Percentiles rank a stretch among this genome's conserved stretches.
phyloP scores from a whole-genome alignment of 2,329 filamentous ascomycete species.

The Ophiostoma triangulosporum region DNA sequence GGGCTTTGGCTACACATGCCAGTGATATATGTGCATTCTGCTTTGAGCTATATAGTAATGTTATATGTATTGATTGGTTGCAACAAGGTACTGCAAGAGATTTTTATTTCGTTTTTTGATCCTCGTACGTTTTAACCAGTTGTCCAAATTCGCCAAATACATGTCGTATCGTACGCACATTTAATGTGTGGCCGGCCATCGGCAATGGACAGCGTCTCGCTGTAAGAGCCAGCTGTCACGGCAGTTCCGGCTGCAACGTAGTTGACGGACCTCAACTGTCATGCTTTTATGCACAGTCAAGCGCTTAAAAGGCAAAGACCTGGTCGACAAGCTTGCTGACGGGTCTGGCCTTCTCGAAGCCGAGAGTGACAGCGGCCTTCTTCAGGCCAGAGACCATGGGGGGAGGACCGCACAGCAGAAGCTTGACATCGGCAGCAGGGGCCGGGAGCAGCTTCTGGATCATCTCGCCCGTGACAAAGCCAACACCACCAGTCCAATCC shows the following conservation, averaged over 20 bases:
- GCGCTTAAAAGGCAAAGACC: constrained; percentile 73
- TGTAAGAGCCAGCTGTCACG: too few relatives aligned
- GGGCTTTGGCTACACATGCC: too few relatives aligned
- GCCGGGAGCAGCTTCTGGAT: constrained; percentile 80
- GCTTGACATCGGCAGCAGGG: constrained; percentile 76
- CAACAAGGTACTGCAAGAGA: too few relatives aligned
- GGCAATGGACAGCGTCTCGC: too few relatives aligned
- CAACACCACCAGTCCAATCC: constrained; percentile 82
- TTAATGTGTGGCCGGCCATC: too few relatives aligned
- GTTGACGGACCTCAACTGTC: background rate
- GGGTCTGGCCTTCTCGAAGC: constrained; percentile 81
- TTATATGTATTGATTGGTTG: too few relatives aligned
- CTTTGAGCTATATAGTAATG: too few relatives aligned
- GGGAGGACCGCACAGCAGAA: constrained; percentile 86
- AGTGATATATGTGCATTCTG: too few relatives aligned
- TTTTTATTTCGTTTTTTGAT: too few relatives aligned
- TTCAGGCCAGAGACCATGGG: constrained; percentile 96
- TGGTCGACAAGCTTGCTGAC: constrained; percentile 98
- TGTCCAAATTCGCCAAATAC: too few relatives aligned
- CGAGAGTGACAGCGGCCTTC: constrained; percentile 81
- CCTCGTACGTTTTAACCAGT: too few relatives aligned
- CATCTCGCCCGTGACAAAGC: constrained; percentile 92
- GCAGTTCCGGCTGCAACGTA: background rate
- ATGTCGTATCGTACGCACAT: too few relatives aligned
- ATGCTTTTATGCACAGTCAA: background rate